Conservation (phyloP, 108 stramenopile species). For the Hondaea fermentalgiana region DNA sequence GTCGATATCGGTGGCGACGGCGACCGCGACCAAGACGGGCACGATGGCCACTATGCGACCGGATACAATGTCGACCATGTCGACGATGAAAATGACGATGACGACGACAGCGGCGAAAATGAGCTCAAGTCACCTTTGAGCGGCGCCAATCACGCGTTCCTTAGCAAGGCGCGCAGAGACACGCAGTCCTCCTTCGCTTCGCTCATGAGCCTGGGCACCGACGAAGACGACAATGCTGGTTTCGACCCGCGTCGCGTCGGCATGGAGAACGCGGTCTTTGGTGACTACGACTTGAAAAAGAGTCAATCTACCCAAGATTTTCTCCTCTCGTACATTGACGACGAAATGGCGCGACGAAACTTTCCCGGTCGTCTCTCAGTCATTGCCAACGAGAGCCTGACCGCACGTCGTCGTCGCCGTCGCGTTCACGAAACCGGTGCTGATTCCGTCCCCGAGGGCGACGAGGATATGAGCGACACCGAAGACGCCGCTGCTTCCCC, state of each 20-base stretch:
- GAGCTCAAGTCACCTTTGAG: neutral
- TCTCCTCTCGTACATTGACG: conserved; percentile 9
- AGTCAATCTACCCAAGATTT: neutral
- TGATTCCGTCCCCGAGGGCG: neutral
- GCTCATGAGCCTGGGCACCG: neutral
- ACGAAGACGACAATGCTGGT: neutral
- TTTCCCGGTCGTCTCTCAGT: neutral
- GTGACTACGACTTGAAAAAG: conserved; percentile 14
- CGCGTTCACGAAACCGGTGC: neutral
- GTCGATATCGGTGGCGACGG: neutral
- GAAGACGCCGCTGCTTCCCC: neutral
- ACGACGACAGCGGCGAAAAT: neutral
- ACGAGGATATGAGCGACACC: neutral
- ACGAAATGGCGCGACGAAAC: conserved; percentile 12
- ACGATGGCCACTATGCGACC: neutral
- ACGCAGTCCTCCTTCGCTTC: neutral
- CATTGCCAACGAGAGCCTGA: neutral
- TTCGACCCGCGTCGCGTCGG: neutral
- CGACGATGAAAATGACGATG: neutral
- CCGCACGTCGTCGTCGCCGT: neutral
- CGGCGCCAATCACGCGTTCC: neutral
- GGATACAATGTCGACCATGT: neutral
- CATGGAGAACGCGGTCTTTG: neutral
- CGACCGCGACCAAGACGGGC: neutral
- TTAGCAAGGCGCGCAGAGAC: neutral